Base-by-base conservation (phyloP, 306 rosid species). In the Carpinus fangiana region DNA sequence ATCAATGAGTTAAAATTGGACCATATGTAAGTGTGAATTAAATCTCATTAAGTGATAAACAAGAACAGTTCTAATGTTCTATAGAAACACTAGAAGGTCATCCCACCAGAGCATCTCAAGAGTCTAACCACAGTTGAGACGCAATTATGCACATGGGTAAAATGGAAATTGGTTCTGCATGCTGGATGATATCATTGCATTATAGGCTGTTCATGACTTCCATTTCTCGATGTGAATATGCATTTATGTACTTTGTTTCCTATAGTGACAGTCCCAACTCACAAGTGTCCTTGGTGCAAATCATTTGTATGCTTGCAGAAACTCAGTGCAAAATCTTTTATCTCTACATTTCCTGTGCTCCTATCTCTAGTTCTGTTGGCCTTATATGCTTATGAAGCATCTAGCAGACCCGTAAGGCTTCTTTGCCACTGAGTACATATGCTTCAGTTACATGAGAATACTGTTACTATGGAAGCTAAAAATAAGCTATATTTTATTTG, bases 1-100 rank as follows among this genome's bases (percentile, higher is more conserved):
- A 68, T 54, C 73, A 7, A 69, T 56, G 67, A 81, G 73, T 82
- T 59, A 77, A 76, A 54, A 80, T 43, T 80, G 57, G 57, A 54
- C 53, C 60, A 48, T n/a, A 8, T 31, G 10, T 12, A 64, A 12
- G 36, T 23, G 34, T 31, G 14, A 43, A 36, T 55, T 52, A 7
- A 78, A 77, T 70, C 20, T 54, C 28, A 62, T 4, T 2, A 51
- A 34, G 50, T 46, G 31, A 41, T 66, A 38, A n/a, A n/a, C 31
- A 36, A 31, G 20, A 59, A 5, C 7, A 23, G 65, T 59, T 59
- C 45, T 64, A 16, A 41, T 66, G 16, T 41, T 41, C 50, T n/a
- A 20, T 17, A 18, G 28, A 66, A 36, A 66, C 31, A 17, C 7
- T 38, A 60, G 12, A 31, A 38, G 71, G 50, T 66, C 50, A 66